These are phyloP conservation scores for Thelonectria olida DNA, from an alignment of 2,329 filamentous ascomycete genomes.

Conservation along the genomic window DNA sequence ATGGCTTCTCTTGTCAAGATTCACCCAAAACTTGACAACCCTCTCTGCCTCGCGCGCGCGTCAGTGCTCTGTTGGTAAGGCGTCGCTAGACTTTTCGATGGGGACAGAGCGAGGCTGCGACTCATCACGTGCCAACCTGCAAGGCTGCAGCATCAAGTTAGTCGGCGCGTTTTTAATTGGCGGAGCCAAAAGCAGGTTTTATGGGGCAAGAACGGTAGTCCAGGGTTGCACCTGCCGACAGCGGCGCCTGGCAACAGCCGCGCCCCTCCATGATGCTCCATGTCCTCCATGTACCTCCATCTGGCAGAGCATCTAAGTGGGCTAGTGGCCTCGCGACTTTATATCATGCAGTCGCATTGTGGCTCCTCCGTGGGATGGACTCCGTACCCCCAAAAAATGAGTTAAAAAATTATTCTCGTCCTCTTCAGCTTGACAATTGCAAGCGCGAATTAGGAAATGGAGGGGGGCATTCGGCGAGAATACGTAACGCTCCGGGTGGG, in stretches of 20 bases:
- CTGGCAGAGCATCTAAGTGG: neutral
- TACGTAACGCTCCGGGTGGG: constrained; percentile 16
- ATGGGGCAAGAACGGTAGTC: constrained; percentile 28
- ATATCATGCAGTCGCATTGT: neutral
- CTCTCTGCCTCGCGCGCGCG: constrained; percentile 35
- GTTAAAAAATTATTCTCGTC: neutral
- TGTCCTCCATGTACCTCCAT: neutral
- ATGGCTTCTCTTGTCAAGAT: constrained; percentile 32
- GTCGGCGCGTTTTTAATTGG: neutral
- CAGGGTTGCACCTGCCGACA: constrained; percentile 33
- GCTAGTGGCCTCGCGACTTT: too few species aligned
- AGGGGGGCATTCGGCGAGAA: constrained; percentile 15
- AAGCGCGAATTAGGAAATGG: neutral
- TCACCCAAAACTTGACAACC: constrained; percentile 25
- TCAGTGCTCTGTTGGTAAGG: constrained; percentile 19
- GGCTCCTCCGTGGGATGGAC: constrained; percentile 3
- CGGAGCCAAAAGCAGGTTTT: constrained; percentile 27
- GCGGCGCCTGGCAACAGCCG: constrained; percentile 37
- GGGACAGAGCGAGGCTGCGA: constrained; percentile 25
- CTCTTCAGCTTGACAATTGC: neutral
- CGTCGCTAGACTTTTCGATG: constrained; percentile 42
- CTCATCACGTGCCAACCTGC: constrained; percentile 34
- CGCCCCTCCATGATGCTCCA: constrained; percentile 35
- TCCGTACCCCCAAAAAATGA: neutral
- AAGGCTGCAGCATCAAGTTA: constrained; percentile 14